Evolutionary conservation across 768 basidiomycete species (phyloP).

Genomic region (Leccinum variicolor): DNA sequence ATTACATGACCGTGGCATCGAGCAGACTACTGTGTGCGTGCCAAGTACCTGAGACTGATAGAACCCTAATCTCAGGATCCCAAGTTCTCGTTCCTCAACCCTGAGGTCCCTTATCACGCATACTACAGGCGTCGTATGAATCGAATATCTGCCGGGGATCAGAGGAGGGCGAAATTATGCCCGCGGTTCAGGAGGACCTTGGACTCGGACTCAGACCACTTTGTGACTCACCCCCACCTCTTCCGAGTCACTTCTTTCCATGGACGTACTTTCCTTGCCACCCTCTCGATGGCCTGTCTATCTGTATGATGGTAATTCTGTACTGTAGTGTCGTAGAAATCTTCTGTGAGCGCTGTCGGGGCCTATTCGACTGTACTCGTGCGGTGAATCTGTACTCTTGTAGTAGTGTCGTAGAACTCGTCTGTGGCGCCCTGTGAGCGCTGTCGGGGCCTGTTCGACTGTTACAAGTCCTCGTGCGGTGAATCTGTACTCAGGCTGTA

Average conservation of each 20-base stretch:
- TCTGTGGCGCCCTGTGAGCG: too few species aligned
- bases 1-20: constrained; percentile 10
- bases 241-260: constrained; percentile 77
- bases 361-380: too few species aligned
- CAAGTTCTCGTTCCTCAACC: constrained; percentile 98
- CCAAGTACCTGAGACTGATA: constrained; percentile 10
- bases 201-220: constrained; percentile 63
- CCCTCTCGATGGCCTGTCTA: constrained; percentile 62
- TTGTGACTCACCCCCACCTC: constrained; percentile 56
- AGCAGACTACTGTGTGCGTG: constrained; percentile 3
- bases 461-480: too few species aligned
- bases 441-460: too few species aligned
- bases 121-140: constrained; percentile 95
- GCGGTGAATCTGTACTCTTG: too few species aligned
- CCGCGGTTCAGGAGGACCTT: constrained; percentile 48
- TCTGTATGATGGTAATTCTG: too few species aligned
- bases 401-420: too few species aligned
- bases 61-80: constrained; percentile 58
- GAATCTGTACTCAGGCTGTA: too few species aligned
- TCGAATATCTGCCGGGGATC: constrained; percentile 66
- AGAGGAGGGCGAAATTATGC: constrained; percentile 30
- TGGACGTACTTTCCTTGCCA: constrained; percentile 80
- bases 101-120: constrained; percentile 95
- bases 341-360: constrained; percentile 62
- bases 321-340: too few species aligned